phyloP scores from a whole-genome alignment of 108 stramenopile species.

The Aurantiochytrium sp. region DNA sequence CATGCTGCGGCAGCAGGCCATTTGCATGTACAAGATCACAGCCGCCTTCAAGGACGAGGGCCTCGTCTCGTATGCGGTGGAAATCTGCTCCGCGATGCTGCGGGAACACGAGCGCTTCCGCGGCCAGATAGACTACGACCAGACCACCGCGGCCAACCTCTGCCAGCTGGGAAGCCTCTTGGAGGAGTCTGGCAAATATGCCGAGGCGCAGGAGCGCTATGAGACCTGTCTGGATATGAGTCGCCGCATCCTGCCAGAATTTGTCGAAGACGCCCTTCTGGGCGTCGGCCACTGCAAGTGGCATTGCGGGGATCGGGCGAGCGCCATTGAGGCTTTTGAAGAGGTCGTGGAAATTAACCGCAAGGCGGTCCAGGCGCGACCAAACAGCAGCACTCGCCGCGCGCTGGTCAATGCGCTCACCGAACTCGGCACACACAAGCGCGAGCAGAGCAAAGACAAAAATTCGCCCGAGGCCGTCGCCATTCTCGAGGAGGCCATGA shows the following conservation, averaged over 20 bases:
- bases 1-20: conserved; percentile 12
- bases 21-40: not conserved
- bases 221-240: not conserved
- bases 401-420: not conserved
- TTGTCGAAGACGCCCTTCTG: not conserved
- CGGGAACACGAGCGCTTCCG: not conserved
- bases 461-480: not conserved
- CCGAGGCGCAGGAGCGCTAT: not conserved
- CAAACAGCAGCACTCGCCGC: not conserved
- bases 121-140: not conserved
- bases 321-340: not conserved
- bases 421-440: not conserved
- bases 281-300: not conserved
- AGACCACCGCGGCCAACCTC: not conserved
- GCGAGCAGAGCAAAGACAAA: not conserved
- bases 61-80: not conserved
- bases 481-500: not conserved
- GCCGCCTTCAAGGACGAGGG: not conserved
- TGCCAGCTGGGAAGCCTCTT: not conserved
- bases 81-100: not conserved
- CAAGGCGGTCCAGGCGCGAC: not conserved
- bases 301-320: not conserved
- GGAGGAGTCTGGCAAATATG: not conserved
- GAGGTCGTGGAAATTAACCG: not conserved
- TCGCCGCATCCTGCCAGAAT: not conserved